Conservation (phyloP, 768 basidiomycete genomes). For the Serendipita sp. region DNA sequence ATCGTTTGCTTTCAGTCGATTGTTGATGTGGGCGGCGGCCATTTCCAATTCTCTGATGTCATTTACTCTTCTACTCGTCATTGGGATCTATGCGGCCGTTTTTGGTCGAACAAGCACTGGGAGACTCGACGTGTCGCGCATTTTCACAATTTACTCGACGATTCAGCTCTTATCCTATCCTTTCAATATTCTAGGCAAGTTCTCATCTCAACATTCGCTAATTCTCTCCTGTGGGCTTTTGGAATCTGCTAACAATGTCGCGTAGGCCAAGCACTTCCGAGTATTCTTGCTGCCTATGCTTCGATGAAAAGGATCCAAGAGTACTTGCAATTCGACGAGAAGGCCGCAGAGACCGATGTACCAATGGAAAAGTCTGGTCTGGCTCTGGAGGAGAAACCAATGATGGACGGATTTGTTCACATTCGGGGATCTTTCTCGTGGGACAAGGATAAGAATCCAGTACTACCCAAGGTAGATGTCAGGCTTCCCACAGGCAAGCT, state of each 20-base stretch:
- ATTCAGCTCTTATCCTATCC: background rate
- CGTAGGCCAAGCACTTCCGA: background rate
- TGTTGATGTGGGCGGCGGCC: background rate
- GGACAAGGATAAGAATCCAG: background rate
- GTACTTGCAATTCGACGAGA: conserved; percentile 1
- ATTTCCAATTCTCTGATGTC: background rate
- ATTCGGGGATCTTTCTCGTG: background rate
- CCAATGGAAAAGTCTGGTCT: no score
- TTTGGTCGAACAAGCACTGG: background rate
- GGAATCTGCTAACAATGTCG: background rate
- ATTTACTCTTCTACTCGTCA: conserved; percentile 1
- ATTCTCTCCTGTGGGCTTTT: no score
- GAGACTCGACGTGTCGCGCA: background rate
- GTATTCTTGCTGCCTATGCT: background rate
- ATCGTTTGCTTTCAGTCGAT: background rate
- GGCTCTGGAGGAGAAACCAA: no score
- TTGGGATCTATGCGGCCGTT: background rate
- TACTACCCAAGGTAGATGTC: background rate
- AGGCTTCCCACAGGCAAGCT: background rate
- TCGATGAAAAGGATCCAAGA: background rate
- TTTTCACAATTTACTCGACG: background rate
- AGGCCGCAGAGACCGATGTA: background rate
- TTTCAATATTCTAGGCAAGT: conserved; percentile 3
- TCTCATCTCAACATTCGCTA: background rate
- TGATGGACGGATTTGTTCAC: background rate